phyloP scores from a whole-genome alignment of 352 stramenopile species.

The Globisporangium uncinulatum region DNA sequence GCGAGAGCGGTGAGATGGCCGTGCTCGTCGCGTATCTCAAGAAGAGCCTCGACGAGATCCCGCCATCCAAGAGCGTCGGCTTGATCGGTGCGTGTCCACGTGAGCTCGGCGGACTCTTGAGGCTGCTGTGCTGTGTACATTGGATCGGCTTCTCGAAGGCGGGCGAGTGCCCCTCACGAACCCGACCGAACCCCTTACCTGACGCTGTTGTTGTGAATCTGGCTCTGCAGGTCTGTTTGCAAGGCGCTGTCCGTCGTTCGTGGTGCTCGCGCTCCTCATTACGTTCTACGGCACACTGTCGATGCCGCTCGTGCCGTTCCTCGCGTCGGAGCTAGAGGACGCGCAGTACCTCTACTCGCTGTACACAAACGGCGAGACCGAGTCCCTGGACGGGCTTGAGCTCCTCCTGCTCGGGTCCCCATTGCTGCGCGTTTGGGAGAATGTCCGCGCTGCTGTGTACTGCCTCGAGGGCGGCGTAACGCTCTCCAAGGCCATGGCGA shows the following conservation, averaged over 20 bases:
- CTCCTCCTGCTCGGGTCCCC: constrained; percentile 68
- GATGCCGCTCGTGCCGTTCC: constrained; percentile 52
- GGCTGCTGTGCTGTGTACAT: too few species aligned
- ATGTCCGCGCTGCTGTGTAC: constrained; percentile 63
- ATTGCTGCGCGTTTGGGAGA: constrained; percentile 64
- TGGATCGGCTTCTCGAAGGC: too few species aligned
- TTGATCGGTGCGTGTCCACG: constrained; percentile 15
- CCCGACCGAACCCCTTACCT: too few species aligned
- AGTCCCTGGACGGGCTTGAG: constrained; percentile 55
- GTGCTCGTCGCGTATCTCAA: constrained; percentile 66
- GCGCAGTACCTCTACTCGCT: constrained; percentile 26
- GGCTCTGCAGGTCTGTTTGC: constrained; percentile 30
- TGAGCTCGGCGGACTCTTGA: too few species aligned
- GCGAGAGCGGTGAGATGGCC: constrained; percentile 38
- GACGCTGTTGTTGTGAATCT: background rate
- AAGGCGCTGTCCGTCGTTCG: constrained; percentile 62
- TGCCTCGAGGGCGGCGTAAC: constrained; percentile 63
- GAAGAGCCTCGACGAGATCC: constrained; percentile 43
- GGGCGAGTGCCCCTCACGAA: too few species aligned
- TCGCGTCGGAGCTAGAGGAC: constrained; percentile 35
- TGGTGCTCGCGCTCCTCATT: constrained; percentile 38
- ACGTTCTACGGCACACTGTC: constrained; percentile 51
- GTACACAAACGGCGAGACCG: constrained; percentile 30
- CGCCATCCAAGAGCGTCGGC: constrained; percentile 34
- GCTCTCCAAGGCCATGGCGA: constrained; percentile 51